Evolutionary conservation across 164 flowering plant genomes (phyloP).

Genomic region (Stephania japonica): DNA sequence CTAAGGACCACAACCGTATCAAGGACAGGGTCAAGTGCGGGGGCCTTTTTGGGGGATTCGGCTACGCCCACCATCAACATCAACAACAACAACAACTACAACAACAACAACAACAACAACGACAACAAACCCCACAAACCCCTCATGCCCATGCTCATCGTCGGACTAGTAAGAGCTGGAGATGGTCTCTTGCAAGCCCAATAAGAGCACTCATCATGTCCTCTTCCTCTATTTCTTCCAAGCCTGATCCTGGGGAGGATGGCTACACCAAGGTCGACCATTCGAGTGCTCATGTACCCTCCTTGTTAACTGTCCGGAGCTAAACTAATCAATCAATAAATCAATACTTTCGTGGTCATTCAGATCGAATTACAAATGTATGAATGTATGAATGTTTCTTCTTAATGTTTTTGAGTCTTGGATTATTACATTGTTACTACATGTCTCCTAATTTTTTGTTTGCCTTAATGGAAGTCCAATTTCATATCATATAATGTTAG

Average conservation of each 20-base stretch:
- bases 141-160: constrained; percentile 43
- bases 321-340: neutral
- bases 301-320: constrained; percentile 6
- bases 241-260: neutral
- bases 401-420: too few species aligned
- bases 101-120: neutral
- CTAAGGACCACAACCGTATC: constrained; percentile 10
- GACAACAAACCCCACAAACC: too few species aligned
- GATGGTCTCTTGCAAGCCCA: constrained; percentile 92
- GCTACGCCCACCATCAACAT: constrained; percentile 8
- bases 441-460: too few species aligned
- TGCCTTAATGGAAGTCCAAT: too few species aligned
- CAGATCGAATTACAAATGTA: neutral
- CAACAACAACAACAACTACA: neutral
- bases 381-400: neutral
- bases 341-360: neutral
- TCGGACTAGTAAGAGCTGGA: constrained; percentile 59
- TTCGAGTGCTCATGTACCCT: constrained; percentile 7
- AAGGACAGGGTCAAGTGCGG: constrained; percentile 81
- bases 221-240: neutral
- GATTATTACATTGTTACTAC: too few species aligned
- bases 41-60: constrained; percentile 81
- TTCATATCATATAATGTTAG: too few species aligned
- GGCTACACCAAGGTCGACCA: neutral
- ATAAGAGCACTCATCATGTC: constrained; percentile 74